Evolutionary conservation across 1,139 yeast genomes (phyloP), one percentile per base, ranked within the genome.

Genomic region (Yarrowia galli): DNA sequence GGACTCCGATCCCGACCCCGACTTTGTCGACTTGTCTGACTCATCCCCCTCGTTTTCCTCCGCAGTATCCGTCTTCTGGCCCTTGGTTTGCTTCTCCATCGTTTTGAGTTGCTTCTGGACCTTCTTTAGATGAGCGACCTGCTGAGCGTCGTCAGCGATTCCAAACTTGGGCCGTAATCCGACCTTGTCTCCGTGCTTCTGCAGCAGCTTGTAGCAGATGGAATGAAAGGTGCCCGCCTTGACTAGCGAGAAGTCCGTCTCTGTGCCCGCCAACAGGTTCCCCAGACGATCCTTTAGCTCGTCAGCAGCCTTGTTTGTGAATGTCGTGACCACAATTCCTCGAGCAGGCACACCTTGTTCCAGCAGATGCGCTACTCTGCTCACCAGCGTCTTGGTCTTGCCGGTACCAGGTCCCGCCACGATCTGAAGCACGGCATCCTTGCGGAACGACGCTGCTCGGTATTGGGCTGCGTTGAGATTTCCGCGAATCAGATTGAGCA

Each of bases 361-460:
- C 28, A 91, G 73, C 43, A 92, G 79, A 74, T 87, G 85, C 0
- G 96, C 96, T 10, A 92, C 96, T 60, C 97, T 81, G 0, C 92
- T 83, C 0, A 91, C 87, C 56, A 93, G 79, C 2, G 93, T 93
- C 74, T 88, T 90, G 3, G 98, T 92, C 76, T 92, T 90, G 6
- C 84, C 84, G 2, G 88, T 89, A 1, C 98, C 98, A 0, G 98
- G 98, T 0, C 98, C 98, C 0, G 98, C 98, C 42, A 92, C 83
- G 36, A 93, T 87, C 75, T 91, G 97, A 49, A 92, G 79, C 35
- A 84, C 83, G 0, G 87, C 85, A 23, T 78, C 74, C 1, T 80
- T 73, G 0, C 89, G 84, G 3, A 87, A 81, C 1, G 83, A 80
- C 1, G 88, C 95, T 0, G 97, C 96, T 67, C 76, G 72, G 12